Evolutionary conservation across 1,139 yeast species (phyloP), one percentile per base, ranked within the genome.

Genomic region (Candida tetrigidarum): DNA sequence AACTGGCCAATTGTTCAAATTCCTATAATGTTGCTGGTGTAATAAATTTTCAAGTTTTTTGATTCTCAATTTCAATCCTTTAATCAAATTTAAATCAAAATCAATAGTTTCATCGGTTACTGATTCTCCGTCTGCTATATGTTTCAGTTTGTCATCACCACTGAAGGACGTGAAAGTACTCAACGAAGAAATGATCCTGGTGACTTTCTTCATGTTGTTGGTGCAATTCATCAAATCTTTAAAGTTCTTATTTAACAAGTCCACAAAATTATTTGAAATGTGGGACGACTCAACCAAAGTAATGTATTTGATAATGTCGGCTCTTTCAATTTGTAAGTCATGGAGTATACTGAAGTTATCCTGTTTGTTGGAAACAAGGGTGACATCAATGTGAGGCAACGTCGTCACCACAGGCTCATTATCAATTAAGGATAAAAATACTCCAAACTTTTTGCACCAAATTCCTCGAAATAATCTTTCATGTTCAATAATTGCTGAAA

Each of bases 381-480:
- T 67, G 10, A 78, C 60, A 41, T 78, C 82, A 14, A 77, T 62
- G 38, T 61, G 69, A 0, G 77, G 78, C 8, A 77, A 50, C 5
- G 62, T 49, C 34, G 62, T 39, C 12, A 47, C 37, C 14, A 55
- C 37, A 23, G 57, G 63, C 51, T 44, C 56, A 47, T 15, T 52
- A 47, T 15, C 57, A 8, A 52, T 42, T 5, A 74, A 55, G 11
- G 63, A 56, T 30, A 80, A 58, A 42, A 78, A 72, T 12, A 57
- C 56, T 0, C 85, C 84, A 57, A 86, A 84, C 47, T 80, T 83
- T 40, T 74, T 71, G 5, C 75, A 51, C 97, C 96, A 91, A 33
- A 77, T 73, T 12, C 71, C 68, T 46, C 96, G 76, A 40, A 74
- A 72, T 30, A 69, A 63, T 37, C 67, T 62, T 62, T 91, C 97